phyloP scores from a whole-genome alignment of 1,139 yeast species.

The Oligophagozyma castellii region DNA sequence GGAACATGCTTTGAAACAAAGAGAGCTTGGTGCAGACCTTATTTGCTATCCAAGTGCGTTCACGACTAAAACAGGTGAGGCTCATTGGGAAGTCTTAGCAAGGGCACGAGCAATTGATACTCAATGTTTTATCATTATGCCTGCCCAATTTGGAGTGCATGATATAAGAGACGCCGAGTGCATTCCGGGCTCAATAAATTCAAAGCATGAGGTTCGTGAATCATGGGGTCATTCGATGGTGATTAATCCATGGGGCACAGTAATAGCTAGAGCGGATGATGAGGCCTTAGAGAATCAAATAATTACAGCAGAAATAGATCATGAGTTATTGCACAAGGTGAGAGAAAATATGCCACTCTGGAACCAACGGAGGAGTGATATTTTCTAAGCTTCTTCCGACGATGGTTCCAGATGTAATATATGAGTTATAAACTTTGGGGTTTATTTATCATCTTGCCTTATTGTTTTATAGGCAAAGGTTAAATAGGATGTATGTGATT shows the following conservation, averaged over 20 bases:
- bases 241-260: constrained; percentile 84
- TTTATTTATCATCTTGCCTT: constrained; percentile 13
- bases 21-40: constrained; percentile 64
- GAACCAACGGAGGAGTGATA: constrained; percentile 52
- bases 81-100: constrained; percentile 78
- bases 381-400: constrained; percentile 20
- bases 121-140: constrained; percentile 78
- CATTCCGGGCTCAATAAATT: constrained; percentile 12
- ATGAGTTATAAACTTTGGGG: constrained; percentile 1
- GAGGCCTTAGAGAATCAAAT: constrained; percentile 38
- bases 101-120: constrained; percentile 78
- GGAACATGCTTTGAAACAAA: constrained; percentile 52
- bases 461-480: constrained; percentile 59
- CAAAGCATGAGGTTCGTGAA: constrained; percentile 26
- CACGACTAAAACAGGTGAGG: constrained; percentile 79
- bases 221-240: constrained; percentile 82
- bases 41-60: constrained; percentile 84
- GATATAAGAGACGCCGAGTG: constrained; percentile 30
- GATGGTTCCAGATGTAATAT: neutral
- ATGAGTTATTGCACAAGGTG: constrained; percentile 33
- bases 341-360: constrained; percentile 63
- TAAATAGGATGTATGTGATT: constrained; percentile 86
- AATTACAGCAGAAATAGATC: constrained; percentile 58
- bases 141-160: constrained; percentile 83
- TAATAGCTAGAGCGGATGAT: constrained; percentile 41